These are phyloP conservation scores for Euptelea pleiosperma DNA, from an alignment of 164 flowering plant genomes.

Conservation along the genomic window DNA sequence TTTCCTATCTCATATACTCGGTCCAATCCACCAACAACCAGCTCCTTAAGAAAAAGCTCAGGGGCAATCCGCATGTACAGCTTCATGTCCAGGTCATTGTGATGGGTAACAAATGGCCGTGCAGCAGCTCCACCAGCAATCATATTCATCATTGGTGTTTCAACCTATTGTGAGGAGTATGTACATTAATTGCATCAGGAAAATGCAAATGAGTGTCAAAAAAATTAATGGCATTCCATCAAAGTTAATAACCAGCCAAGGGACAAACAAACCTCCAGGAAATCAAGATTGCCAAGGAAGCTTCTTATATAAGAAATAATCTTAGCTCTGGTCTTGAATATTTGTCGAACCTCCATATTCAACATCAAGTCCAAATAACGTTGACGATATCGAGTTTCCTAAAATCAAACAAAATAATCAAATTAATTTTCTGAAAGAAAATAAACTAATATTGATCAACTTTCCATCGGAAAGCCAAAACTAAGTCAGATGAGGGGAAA, in stretches of 20 bases:
- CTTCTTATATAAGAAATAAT: slow-evolving; percentile 48
- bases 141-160: slow-evolving; percentile 96
- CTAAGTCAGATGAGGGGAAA: too few relatives aligned
- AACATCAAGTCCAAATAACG: slow-evolving; percentile 82
- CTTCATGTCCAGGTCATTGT: slow-evolving; percentile 75
- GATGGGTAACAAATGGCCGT: slow-evolving; percentile 83
- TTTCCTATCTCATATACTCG: slow-evolving; percentile 91
- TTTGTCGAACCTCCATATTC: slow-evolving; percentile 67
- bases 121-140: slow-evolving; percentile 95
- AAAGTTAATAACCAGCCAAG: not conserved
- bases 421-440: slow-evolving; percentile 1
- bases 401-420: slow-evolving; percentile 12
- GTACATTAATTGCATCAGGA: too few relatives aligned
- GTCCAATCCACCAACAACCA: slow-evolving; percentile 79
- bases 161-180: slow-evolving; percentile 52
- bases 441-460: too few relatives aligned
- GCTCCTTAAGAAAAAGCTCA: slow-evolving; percentile 72
- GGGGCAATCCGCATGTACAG: slow-evolving; percentile 80
- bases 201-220: not conserved
- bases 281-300: slow-evolving; percentile 62
- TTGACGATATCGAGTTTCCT: slow-evolving; percentile 95
- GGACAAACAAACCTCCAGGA: slow-evolving; percentile 60
- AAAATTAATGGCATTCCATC: not conserved
- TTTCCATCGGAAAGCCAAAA: too few relatives aligned
- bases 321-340: slow-evolving; percentile 68